Percentiles rank a stretch among this genome's conserved stretches.
Conservation (phyloP, 129 eudicot species). For the Tanacetum coccineum region DNA sequence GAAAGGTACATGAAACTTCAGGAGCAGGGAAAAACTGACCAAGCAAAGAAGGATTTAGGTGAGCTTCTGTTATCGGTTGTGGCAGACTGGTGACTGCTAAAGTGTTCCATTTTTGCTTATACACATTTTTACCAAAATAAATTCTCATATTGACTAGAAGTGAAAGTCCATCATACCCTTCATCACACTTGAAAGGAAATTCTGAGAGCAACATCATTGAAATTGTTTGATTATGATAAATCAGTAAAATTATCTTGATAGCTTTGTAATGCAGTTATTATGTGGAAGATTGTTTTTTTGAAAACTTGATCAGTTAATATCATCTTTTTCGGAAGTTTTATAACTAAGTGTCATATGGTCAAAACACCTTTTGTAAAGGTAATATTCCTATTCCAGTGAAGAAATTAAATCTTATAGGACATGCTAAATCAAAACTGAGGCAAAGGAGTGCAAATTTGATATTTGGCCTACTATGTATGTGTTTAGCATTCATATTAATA, state of each 20-base stretch:
- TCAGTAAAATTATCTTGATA: background rate
- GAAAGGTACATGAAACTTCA: constrained; percentile 97
- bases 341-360: no score
- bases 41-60: constrained; percentile 97
- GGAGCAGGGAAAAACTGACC: constrained; percentile 97
- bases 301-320: background rate
- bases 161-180: background rate
- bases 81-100: constrained; percentile 15
- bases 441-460: no score
- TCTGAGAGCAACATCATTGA: background rate
- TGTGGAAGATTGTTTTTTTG: background rate
- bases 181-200: no score
- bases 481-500: no score
- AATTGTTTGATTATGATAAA: background rate
- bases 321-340: no score
- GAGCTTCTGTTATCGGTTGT: constrained; percentile 14
- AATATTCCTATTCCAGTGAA: no score
- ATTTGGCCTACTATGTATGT: no score
- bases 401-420: no score
- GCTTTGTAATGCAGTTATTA: background rate
- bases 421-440: no score
- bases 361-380: no score
- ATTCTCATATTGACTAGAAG: background rate
- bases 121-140: background rate
- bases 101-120: background rate